Evolutionary conservation across 768 basidiomycete species (phyloP).

Genomic region (Crucibulum laeve): DNA sequence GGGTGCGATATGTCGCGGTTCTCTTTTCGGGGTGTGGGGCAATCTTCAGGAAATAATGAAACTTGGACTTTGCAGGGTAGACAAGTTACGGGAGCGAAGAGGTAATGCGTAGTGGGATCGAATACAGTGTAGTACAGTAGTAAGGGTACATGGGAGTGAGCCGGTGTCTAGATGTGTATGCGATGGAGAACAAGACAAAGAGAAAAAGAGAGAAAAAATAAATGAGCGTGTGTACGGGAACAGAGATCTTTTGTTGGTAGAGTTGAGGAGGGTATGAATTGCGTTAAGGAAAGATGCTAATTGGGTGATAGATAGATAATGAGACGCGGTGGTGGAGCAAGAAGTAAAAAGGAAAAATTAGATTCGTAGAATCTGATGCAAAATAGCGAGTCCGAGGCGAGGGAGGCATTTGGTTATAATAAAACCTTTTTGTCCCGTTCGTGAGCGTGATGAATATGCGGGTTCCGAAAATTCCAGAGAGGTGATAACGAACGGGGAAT

Average conservation of each 20-base stretch:
- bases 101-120: conserved; percentile 5
- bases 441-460: conserved; percentile 4
- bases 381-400: conserved; percentile 3
- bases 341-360: conserved; percentile 3
- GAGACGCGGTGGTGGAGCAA: conserved; percentile 5
- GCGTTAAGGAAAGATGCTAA: conserved; percentile 2
- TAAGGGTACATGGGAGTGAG: conserved; percentile 12
- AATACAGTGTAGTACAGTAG: conserved; percentile 10
- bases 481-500: conserved; percentile 4
- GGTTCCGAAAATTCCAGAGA: conserved; percentile 4
- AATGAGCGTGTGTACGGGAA: conserved; percentile 4
- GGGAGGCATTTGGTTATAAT: conserved; percentile 9
- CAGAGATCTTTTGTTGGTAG: conserved; percentile 4
- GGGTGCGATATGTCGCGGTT: neutral
- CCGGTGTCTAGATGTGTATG: conserved; percentile 19
- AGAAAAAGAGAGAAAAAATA: neutral
- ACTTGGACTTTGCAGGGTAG: no score
- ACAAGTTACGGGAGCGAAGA: conserved; percentile 2
- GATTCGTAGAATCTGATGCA: conserved; percentile 11
- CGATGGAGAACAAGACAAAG: conserved; percentile 1
- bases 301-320: conserved; percentile 1
- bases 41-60: neutral
- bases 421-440: conserved; percentile 10
- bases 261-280: conserved; percentile 1
- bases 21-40: neutral